Conservation (phyloP, 352 stramenopile genomes). For the Pythium volutum region DNA sequence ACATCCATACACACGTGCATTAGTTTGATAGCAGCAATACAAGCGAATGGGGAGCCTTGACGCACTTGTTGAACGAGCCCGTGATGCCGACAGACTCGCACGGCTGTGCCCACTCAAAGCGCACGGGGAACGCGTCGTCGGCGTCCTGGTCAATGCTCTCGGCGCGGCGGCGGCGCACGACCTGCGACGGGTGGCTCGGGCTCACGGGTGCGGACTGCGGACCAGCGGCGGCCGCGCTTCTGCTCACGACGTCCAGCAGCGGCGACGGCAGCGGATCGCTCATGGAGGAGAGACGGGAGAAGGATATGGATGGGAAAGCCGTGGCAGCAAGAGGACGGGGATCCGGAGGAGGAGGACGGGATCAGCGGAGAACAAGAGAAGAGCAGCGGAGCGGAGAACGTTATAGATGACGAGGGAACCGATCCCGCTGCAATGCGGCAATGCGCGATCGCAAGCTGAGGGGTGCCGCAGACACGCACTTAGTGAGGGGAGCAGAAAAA, state of each 20-base stretch:
- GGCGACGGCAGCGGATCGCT: slow-evolving; percentile 12
- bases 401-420: neutral
- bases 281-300: neutral
- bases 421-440: neutral
- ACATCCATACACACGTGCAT: neutral
- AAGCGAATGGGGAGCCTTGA: neutral
- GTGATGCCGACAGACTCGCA: slow-evolving; percentile 64
- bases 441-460: neutral
- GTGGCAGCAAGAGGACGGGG: slow-evolving; percentile 1
- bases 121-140: slow-evolving; percentile 48
- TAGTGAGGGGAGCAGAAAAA: neutral
- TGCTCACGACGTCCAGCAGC: neutral
- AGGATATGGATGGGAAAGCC: neutral
- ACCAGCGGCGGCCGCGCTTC: neutral
- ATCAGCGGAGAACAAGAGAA: neutral
- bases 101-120: slow-evolving; percentile 57
- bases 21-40: neutral
- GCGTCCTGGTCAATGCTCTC: slow-evolving; percentile 39
- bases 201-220: slow-evolving; percentile 20
- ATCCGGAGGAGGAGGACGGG: neutral
- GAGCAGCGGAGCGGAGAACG: neutral
- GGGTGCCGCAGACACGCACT: slow-evolving; percentile 3
- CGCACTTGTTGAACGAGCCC: slow-evolving; percentile 81
- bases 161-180: slow-evolving; percentile 16
- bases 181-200: slow-evolving; percentile 11